Evolutionary conservation across 768 basidiomycete genomes (phyloP), one percentile per base, ranked within the genome.

Genomic region (Pholiota conissans): DNA sequence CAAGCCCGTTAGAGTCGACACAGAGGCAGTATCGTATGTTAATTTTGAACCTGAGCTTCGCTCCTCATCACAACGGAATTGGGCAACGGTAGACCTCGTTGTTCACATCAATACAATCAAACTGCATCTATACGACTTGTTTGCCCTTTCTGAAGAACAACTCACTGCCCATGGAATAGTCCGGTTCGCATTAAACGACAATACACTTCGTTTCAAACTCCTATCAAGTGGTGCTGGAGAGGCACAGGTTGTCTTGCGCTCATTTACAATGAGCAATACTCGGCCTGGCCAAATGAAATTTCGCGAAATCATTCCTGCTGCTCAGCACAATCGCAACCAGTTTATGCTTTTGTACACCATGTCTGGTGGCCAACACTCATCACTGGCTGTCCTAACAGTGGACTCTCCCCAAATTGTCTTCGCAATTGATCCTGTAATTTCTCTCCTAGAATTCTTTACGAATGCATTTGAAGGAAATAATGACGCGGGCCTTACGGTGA

Each of bases 321-420:
- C 93, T 13, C 83, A 87, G 56, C 93, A 97, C 64, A 83, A 88
- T 58, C 79, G 91, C 50, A 95, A 95, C 58, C 93, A 97, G 66
- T 89, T 98, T 68, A 97, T 96, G 92, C 68, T 97, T 16, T 81
- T 97, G 29, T 98, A 91, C 71, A 91, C 91, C 2, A 82, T 82
- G 62, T 80, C 93, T 10, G 87, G 89, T 14, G 85, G 85, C 0
- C 40, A 68, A 8, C 75, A 79, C 50, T 68, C 74, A 20, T 77
- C 91, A 3, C 77, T 93, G n/a, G 88, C 86, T 5, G 81, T 98
- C 55, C 75, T 96, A 30, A 93, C 92, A 0, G 79, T 99, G 27
- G 97, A 99, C 66, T 93, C 93, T 20, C 97, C 97, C 5, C 85
- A 89, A 67, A 79, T 98, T 64, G 90, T 98, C 57, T 91, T 99